Conservation (phyloP, 2,329 filamentous ascomycete species). For the Aspergillus cejpii region DNA sequence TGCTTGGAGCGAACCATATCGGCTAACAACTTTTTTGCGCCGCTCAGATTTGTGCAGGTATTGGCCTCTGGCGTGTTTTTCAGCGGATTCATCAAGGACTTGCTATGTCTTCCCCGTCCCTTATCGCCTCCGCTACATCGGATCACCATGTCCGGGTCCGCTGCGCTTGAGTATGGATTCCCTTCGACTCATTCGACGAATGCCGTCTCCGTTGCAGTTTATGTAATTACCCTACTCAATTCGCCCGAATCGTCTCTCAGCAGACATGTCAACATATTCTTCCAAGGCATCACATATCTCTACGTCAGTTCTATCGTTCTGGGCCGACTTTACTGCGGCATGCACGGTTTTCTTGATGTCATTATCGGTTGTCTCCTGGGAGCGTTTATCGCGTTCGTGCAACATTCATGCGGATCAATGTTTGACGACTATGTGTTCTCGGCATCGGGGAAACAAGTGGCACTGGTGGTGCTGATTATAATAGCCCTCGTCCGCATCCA, state of each 20-base stretch:
- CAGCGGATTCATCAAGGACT: conserved; percentile 89
- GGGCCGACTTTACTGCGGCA: conserved; percentile 90
- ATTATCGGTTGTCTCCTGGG: conserved; percentile 73
- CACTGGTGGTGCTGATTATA: conserved; percentile 59
- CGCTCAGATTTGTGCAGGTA: conserved; percentile 55
- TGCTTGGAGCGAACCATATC: neutral
- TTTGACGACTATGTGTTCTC: conserved; percentile 66
- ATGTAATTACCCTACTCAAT: conserved; percentile 65
- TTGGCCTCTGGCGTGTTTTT: conserved; percentile 74
- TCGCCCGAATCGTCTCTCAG: conserved; percentile 58
- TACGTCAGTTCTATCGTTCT: conserved; percentile 86
- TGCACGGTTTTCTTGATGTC: conserved; percentile 96
- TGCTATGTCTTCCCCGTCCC: conserved; percentile 84
- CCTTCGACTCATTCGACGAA: conserved; percentile 97
- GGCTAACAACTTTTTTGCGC: conserved; percentile 10
- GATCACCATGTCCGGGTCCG: conserved; percentile 96
- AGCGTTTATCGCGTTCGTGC: conserved; percentile 53
- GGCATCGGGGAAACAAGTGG: conserved; percentile 57
- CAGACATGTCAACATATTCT: conserved; percentile 51
- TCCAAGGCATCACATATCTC: conserved; percentile 68
- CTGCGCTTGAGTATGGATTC: conserved; percentile 92
- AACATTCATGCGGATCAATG: conserved; percentile 49
- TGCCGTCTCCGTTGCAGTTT: conserved; percentile 87
- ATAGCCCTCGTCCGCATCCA: conserved; percentile 78
- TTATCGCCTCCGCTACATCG: conserved; percentile 85